Percentiles rank a stretch among this genome's conserved stretches.
These are phyloP conservation scores for Flaveria bidentis DNA, from an alignment of 129 eudicot genomes.

Conservation along the genomic window DNA sequence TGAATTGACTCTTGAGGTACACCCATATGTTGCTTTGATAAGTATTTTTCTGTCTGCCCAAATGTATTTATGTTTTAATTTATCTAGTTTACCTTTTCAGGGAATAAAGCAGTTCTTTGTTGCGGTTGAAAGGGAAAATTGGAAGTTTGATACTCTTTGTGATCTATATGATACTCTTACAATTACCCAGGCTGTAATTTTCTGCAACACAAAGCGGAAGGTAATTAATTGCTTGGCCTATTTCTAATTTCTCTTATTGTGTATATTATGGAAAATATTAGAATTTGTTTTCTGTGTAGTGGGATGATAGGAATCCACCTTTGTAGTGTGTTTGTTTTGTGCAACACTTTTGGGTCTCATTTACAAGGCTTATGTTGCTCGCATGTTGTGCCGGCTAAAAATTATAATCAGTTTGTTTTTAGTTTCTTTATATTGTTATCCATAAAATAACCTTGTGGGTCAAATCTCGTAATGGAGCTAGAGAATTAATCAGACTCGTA, in stretches of 20 bases:
- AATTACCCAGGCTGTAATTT: constrained; percentile 93
- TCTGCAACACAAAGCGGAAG: constrained; percentile 94
- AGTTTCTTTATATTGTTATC: too few species aligned
- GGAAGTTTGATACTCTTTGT: constrained; percentile 95
- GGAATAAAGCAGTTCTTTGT: constrained; percentile 98
- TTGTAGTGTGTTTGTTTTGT: constrained; percentile 1
- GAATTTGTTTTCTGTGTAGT: constrained; percentile 6
- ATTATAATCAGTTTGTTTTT: not conserved
- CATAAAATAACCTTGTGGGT: too few species aligned
- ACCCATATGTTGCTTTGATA: not conserved
- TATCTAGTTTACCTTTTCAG: constrained; percentile 35
- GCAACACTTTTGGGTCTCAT: not conserved
- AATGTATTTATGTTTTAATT: not conserved
- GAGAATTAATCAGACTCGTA: too few species aligned
- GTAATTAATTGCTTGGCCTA: constrained; percentile 38
- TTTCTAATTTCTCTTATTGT: not conserved
- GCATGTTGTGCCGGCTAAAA: not conserved
- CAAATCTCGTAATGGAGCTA: too few species aligned
- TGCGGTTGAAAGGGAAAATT: constrained; percentile 91
- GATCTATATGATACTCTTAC: constrained; percentile 97
- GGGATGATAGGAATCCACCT: not conserved
- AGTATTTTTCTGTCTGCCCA: not conserved
- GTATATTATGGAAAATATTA: constrained; percentile 1
- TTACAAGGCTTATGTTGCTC: not conserved
- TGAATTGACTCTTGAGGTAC: constrained; percentile 92